Conservation (phyloP, 179 eudicot genomes). For the Silene coronaria region DNA sequence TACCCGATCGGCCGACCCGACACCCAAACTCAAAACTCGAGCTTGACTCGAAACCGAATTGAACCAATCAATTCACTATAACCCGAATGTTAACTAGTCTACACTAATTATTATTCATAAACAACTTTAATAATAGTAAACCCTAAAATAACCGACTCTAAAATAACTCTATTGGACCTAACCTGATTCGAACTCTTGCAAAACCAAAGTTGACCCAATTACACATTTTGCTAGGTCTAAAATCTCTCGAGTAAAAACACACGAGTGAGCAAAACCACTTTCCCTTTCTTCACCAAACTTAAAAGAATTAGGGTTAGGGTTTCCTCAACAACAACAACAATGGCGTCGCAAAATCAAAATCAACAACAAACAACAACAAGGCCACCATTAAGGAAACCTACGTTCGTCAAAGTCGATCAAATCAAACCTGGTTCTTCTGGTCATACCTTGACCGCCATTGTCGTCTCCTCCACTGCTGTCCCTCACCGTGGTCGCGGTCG, state of each 20-base stretch:
- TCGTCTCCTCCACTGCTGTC: conserved; percentile 42
- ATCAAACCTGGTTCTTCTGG: conserved; percentile 58
- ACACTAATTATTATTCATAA: too few species aligned
- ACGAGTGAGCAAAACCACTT: not conserved
- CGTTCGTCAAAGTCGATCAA: conserved; percentile 52
- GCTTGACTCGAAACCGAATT: too few species aligned
- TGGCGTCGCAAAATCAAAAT: conserved; percentile 14
- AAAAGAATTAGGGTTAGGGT: conserved; percentile 8
- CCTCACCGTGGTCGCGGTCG: conserved; percentile 23
- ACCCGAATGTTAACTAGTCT: too few species aligned
- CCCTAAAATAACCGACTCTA: too few species aligned
- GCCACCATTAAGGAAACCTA: conserved; percentile 49
- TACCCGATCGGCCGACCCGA: too few species aligned
- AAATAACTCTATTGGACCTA: too few species aligned
- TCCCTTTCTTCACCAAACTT: not conserved
- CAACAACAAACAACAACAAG: conserved; percentile 15
- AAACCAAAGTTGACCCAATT: too few species aligned
- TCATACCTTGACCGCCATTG: conserved; percentile 46
- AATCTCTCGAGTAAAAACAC: not conserved
- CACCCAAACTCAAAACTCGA: too few species aligned
- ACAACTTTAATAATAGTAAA: too few species aligned
- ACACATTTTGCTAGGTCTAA: too few species aligned
- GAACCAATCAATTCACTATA: too few species aligned
- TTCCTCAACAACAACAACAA: not conserved
- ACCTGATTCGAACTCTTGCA: too few species aligned